Conservation (phyloP, 1,284 basidiomycete genomes). For the Fomitopsis palustris region DNA sequence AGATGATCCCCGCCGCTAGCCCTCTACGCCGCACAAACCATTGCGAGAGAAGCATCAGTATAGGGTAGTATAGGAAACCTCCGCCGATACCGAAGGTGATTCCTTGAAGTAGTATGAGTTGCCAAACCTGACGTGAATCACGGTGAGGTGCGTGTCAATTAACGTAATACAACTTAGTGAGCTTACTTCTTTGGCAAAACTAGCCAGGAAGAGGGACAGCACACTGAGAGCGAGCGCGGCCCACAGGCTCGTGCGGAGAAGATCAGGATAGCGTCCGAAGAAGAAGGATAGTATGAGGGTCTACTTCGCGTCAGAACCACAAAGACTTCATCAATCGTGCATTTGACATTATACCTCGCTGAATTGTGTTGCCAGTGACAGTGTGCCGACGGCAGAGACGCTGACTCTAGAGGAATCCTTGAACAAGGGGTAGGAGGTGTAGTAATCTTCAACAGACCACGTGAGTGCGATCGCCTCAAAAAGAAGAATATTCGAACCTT, state of each 20-base stretch:
- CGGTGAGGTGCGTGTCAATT: too few relatives aligned
- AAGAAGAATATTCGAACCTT: too few relatives aligned
- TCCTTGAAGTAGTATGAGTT: slow-evolving; percentile 25
- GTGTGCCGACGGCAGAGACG: slow-evolving; percentile 12
- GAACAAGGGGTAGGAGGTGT: slow-evolving; percentile 12
- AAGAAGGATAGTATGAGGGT: slow-evolving; percentile 20
- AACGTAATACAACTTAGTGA: too few relatives aligned
- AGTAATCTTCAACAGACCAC: slow-evolving; percentile 10
- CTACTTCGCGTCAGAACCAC: background rate
- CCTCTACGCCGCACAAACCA: slow-evolving; percentile 23
- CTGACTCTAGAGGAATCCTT: slow-evolving; percentile 4
- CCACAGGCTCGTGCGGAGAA: slow-evolving; percentile 21
- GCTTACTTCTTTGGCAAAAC: slow-evolving; percentile 22
- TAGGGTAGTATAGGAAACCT: slow-evolving; percentile 22
- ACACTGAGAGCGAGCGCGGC: slow-evolving; percentile 17
- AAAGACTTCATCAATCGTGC: too few relatives aligned
- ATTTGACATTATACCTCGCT: slow-evolving; percentile 10
- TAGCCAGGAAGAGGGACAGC: slow-evolving; percentile 20
- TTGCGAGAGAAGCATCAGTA: slow-evolving; percentile 20
- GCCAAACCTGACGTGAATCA: slow-evolving; percentile 18
- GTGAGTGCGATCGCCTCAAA: too few relatives aligned
- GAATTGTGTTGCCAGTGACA: slow-evolving; percentile 5
- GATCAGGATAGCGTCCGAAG: slow-evolving; percentile 22
- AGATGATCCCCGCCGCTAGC: slow-evolving; percentile 26
- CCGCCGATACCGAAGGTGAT: slow-evolving; percentile 23